Evolutionary conservation across 2,329 filamentous ascomycete species (phyloP).

Genomic region (Fusarium sp.): DNA sequence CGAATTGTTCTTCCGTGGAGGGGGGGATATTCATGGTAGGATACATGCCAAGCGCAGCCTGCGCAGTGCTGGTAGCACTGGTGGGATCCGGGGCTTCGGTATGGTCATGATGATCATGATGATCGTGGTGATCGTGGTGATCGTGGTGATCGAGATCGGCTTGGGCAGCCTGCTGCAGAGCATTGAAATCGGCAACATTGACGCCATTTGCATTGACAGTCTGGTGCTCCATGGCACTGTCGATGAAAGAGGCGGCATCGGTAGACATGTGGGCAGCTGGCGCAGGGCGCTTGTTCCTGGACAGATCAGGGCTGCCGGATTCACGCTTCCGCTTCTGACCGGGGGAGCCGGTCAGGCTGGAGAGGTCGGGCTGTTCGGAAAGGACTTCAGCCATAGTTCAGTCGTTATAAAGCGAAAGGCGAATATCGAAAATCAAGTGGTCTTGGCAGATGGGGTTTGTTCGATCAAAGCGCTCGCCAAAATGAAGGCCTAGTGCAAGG

Average conservation of each 20-base stretch:
- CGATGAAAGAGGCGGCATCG: conserved; percentile 67
- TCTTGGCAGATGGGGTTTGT: conserved; percentile 8
- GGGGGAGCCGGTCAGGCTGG: conserved; percentile 58
- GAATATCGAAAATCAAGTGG: conserved; percentile 5
- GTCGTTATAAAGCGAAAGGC: conserved; percentile 9
- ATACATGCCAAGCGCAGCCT: conserved; percentile 71
- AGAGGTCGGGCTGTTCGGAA: conserved; percentile 63
- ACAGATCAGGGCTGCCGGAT: conserved; percentile 63
- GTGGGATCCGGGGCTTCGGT: conserved; percentile 63
- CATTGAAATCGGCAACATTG: conserved; percentile 68
- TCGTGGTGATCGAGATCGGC: conserved; percentile 50
- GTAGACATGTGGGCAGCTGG: conserved; percentile 62
- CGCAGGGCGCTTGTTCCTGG: conserved; percentile 65
- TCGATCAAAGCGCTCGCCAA: conserved; percentile 38
- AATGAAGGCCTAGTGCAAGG: conserved; percentile 21
- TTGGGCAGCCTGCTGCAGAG: conserved; percentile 67
- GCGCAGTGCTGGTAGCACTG: conserved; percentile 70
- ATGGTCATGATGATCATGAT: conserved; percentile 56
- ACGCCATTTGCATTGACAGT: conserved; percentile 58
- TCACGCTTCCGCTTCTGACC: conserved; percentile 69
- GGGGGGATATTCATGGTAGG: conserved; percentile 70
- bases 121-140: neutral
- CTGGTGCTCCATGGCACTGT: conserved; percentile 64
- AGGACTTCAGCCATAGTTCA: conserved; percentile 63
- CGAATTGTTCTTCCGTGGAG: conserved; percentile 71